Evolutionary conservation across 192 early-diverging fungal genomes (phyloP).

Genomic region (Entomortierella parvispora): DNA sequence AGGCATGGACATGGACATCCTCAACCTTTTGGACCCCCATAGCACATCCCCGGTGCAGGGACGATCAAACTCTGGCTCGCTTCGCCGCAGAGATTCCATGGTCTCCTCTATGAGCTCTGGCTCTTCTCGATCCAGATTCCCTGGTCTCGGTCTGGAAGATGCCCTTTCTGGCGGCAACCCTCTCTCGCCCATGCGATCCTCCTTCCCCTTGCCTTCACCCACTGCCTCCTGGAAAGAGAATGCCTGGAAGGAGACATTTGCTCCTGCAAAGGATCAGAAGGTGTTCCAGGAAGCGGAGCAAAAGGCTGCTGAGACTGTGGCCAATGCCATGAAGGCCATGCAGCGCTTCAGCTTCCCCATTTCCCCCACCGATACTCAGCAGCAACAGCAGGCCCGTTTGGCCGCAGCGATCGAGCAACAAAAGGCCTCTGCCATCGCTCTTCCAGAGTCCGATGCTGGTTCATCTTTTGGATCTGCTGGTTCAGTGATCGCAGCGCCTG

Average conservation of each 20-base stretch:
- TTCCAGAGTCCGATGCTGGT: conserved; percentile 42
- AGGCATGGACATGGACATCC: conserved; percentile 50
- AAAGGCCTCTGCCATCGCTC: conserved; percentile 35
- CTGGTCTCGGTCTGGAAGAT: conserved; percentile 28
- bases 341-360: conserved; percentile 45
- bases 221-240: conserved; percentile 32
- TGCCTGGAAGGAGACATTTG: conserved; percentile 1
- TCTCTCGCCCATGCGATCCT: conserved; percentile 36
- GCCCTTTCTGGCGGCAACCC: conserved; percentile 18
- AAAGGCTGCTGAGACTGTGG: conserved; percentile 46
- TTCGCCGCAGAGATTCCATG: conserved; percentile 41
- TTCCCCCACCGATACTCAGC: conserved; percentile 18
- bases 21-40: conserved; percentile 45
- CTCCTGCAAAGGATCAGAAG: conserved; percentile 39
- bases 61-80: conserved; percentile 18
- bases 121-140: conserved; percentile 40
- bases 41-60: conserved; percentile 15
- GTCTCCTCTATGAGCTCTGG: conserved; percentile 41
- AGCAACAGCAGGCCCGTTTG: conserved; percentile 30
- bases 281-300: conserved; percentile 49
- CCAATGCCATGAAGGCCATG: conserved; percentile 52
- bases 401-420: conserved; percentile 34
- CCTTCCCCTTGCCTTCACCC: conserved; percentile 37
- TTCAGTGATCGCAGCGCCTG: conserved; percentile 5
- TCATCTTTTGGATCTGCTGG: conserved; percentile 18